A percentile compares a stretch with the other conserved stretches of the same genome.
Conservation (phyloP, 1,139 yeast genomes). For the Pichia sp. region DNA sequence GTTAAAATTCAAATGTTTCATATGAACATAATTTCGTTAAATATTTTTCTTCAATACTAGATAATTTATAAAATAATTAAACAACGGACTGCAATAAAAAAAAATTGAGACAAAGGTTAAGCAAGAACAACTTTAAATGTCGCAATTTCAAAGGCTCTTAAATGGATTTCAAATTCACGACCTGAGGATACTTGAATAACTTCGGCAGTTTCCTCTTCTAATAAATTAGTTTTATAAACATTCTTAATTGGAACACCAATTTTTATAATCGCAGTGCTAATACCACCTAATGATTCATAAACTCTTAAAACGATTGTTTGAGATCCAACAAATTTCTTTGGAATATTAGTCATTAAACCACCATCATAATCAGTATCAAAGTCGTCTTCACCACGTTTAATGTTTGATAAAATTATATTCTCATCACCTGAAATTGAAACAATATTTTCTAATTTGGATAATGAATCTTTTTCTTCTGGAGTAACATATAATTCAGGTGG, state of each 20-base stretch:
- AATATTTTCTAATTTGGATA: conserved; percentile 18
- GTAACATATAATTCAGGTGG: conserved; percentile 18
- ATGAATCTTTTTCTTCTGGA: conserved; percentile 9
- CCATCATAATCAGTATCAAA: conserved; percentile 36
- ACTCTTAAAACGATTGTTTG: conserved; percentile 63
- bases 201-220: conserved; percentile 58
- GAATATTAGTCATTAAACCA: conserved; percentile 31
- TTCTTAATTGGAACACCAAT: conserved; percentile 36
- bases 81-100: no score
- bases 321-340: conserved; percentile 37
- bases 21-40: no score
- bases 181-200: conserved; percentile 30
- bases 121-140: conserved; percentile 44
- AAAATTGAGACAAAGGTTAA: no score
- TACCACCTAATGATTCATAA: conserved; percentile 85
- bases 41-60: no score
- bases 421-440: conserved; percentile 39
- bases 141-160: conserved; percentile 76
- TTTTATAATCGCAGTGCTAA: conserved; percentile 44
- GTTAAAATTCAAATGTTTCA: no score
- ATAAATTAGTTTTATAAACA: conserved; percentile 57
- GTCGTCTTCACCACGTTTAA: conserved; percentile 89
- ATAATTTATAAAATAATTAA: no score
- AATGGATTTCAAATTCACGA: conserved; percentile 37
- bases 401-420: conserved; percentile 62